Percentiles rank a stretch among this genome's conserved stretches.
Evolutionary conservation across 306 rosid species (phyloP).

Genomic region (Acacia acuminata): DNA sequence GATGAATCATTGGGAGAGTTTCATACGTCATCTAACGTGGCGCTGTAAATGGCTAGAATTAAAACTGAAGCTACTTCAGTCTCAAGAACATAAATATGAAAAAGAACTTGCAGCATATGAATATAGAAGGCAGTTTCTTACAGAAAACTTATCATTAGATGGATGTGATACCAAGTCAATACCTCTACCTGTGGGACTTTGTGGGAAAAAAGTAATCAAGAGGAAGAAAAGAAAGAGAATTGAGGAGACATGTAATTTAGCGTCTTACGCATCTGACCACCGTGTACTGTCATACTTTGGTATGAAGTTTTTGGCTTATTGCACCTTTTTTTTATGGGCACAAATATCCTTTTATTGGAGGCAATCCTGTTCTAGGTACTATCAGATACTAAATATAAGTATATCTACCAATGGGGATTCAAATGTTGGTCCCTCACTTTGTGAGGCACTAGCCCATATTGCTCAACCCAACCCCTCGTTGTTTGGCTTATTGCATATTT

Average conservation of each 20-base stretch:
- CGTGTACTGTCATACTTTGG: slow-evolving; percentile 66
- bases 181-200: slow-evolving; percentile 48
- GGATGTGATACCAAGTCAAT: slow-evolving; percentile 49
- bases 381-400: rapidly evolving
- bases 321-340: too few species aligned
- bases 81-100: slow-evolving; percentile 58
- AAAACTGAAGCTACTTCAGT: slow-evolving; percentile 58
- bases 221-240: slow-evolving; percentile 70
- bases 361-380: too few species aligned
- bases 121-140: slow-evolving; percentile 40
- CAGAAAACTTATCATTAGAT: slow-evolving; percentile 40
- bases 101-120: slow-evolving; percentile 52
- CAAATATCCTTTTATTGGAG: too few species aligned
- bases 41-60: slow-evolving; percentile 86
- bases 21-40: slow-evolving; percentile 63
- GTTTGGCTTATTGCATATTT: not conserved
- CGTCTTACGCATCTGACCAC: slow-evolving; percentile 58
- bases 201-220: slow-evolving; percentile 53
- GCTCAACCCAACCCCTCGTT: too few species aligned
- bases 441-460: too few species aligned
- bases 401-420: too few species aligned
- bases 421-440: too few species aligned
- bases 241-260: slow-evolving; percentile 58
- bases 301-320: slow-evolving; percentile 32
- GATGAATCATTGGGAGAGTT: slow-evolving; percentile 73